These are phyloP conservation scores for Cynanchum wilfordii DNA, from an alignment of 257 asterid genomes.

Conservation along the genomic window DNA sequence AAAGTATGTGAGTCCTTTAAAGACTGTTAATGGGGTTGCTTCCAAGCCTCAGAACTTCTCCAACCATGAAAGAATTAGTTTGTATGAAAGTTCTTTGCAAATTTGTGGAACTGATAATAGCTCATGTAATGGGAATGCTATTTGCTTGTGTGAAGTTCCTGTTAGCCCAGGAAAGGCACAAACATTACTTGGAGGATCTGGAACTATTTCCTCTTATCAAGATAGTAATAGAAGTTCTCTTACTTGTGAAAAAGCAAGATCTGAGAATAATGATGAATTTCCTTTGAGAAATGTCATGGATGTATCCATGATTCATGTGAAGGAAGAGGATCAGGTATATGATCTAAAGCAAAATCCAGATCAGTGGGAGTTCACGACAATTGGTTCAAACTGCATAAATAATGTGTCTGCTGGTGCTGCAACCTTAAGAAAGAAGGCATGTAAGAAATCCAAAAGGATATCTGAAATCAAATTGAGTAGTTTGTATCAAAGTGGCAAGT, in stretches of 20 bases:
- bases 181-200: conserved; percentile 34
- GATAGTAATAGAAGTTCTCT: conserved; percentile 47
- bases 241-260: conserved; percentile 32
- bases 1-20: conserved; percentile 14
- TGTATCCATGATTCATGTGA: not conserved
- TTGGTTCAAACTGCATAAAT: conserved; percentile 11
- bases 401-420: conserved; percentile 16
- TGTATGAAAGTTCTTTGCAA: conserved; percentile 26
- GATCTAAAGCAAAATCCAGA: conserved; percentile 1
- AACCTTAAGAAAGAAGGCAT: conserved; percentile 31
- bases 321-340: conserved; percentile 27
- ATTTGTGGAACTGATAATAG: conserved; percentile 36
- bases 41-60: conserved; percentile 45
- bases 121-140: conserved; percentile 35
- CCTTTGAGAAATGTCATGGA: conserved; percentile 6
- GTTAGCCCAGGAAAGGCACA: conserved; percentile 41
- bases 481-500: conserved; percentile 23
- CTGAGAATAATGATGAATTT: conserved; percentile 22
- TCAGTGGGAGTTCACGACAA: conserved; percentile 7
- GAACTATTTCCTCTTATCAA: conserved; percentile 33
- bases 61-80: conserved; percentile 31
- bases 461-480: conserved; percentile 53
- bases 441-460: conserved; percentile 62
- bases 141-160: conserved; percentile 58
- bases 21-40: conserved; percentile 29